Percentiles rank a stretch among this genome's conserved stretches.
phyloP scores from a whole-genome alignment of 176 grass and related monocot species.

The Eragrostis curvula region DNA sequence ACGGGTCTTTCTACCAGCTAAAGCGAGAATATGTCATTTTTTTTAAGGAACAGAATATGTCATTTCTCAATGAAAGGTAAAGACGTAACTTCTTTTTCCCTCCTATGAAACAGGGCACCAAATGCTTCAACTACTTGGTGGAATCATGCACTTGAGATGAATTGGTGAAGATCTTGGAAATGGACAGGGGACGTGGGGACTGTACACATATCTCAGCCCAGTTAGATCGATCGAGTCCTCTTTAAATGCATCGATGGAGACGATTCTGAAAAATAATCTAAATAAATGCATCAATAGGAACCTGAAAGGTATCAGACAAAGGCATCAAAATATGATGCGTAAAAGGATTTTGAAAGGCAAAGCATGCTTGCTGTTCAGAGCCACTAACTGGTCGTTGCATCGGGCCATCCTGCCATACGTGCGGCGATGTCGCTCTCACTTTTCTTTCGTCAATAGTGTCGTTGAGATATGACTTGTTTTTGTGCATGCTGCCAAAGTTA shows the following conservation, averaged over 20 bases:
- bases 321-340: background rate
- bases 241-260: background rate
- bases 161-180: conserved; percentile 23
- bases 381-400: conserved; percentile 1
- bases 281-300: background rate
- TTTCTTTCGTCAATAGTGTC: background rate
- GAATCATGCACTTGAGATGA: background rate
- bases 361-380: background rate
- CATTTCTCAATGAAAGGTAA: background rate
- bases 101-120: background rate
- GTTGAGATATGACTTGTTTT: background rate
- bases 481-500: background rate
- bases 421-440: background rate
- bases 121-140: background rate
- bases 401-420: background rate
- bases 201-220: background rate
- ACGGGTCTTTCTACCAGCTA: background rate
- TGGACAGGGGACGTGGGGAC: background rate
- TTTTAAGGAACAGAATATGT: no score
- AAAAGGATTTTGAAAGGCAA: conserved; percentile 3
- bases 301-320: conserved; percentile 30
- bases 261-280: background rate
- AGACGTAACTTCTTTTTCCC: background rate
- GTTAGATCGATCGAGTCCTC: background rate
- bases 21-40: conserved; percentile 21